phyloP scores from a whole-genome alignment of 2,329 filamentous ascomycete genomes.

The Aspergillus chevalieri region DNA sequence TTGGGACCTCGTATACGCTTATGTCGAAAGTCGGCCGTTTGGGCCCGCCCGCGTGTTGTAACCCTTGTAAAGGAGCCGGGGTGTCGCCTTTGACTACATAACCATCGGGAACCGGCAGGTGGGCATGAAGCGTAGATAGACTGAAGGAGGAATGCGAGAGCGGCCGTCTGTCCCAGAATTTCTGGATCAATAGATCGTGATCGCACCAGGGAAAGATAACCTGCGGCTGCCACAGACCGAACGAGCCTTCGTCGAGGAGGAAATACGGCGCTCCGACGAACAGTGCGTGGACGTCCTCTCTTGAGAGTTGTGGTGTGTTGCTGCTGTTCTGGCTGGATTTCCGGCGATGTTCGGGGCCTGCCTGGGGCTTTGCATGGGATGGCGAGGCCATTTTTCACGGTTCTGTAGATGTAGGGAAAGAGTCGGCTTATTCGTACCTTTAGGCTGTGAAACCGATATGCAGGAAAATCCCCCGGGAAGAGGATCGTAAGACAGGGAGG shows the following conservation, averaged over 20 bases:
- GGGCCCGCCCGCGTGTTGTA: slow-evolving; percentile 17
- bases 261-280: slow-evolving; percentile 42
- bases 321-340: no score
- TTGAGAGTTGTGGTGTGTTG: slow-evolving; percentile 4
- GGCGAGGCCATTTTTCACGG: no score
- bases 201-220: slow-evolving; percentile 41
- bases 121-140: slow-evolving; percentile 39
- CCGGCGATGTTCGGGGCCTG: no score
- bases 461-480: no score
- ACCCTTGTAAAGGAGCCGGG: slow-evolving; percentile 18
- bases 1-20: slow-evolving; percentile 43
- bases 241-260: slow-evolving; percentile 37
- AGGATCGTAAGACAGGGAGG: no score
- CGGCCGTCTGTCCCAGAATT: slow-evolving; percentile 35
- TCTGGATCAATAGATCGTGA: slow-evolving; percentile 32
- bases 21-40: slow-evolving; percentile 39
- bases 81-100: slow-evolving; percentile 24
- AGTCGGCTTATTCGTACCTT: no score
- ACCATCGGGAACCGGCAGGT: slow-evolving; percentile 37
- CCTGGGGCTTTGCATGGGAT: no score
- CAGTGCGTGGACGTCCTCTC: slow-evolving; percentile 34
- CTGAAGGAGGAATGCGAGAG: slow-evolving; percentile 38
- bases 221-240: slow-evolving; percentile 37
- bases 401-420: no score
- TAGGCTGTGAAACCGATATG: no score